phyloP scores from a whole-genome alignment of 2,329 filamentous ascomycete genomes.

The Xenosphaeropsis pyriputrescens region DNA sequence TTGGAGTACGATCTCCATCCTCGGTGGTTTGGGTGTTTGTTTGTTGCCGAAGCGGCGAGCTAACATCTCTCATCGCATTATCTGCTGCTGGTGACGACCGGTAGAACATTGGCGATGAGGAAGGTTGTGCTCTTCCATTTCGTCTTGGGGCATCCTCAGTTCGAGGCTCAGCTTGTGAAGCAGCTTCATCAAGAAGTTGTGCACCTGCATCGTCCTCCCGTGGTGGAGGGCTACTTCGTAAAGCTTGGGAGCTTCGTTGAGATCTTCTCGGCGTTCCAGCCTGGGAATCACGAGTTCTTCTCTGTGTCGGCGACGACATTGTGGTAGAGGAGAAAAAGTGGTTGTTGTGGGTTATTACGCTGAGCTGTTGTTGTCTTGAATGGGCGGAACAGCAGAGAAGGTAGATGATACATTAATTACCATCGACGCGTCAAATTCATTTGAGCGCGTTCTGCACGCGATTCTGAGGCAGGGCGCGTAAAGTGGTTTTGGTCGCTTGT shows the following conservation, averaged over 20 bases:
- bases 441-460: no score
- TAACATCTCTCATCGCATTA: constrained; percentile 29
- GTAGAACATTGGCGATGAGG: constrained; percentile 76
- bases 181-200: constrained; percentile 19
- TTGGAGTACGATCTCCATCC: constrained; percentile 56
- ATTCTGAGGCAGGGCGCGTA: no score
- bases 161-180: constrained; percentile 10
- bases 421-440: no score
- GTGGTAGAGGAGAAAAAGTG: not conserved
- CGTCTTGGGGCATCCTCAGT: constrained; percentile 27
- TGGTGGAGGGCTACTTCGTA: constrained; percentile 29
- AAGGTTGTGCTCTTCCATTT: constrained; percentile 36
- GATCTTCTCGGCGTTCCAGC: constrained; percentile 42
- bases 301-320: constrained; percentile 49
- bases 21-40: constrained; percentile 40
- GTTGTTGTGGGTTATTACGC: no score
- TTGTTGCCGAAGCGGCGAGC: constrained; percentile 44
- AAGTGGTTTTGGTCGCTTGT: no score
- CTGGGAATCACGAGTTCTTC: constrained; percentile 39
- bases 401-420: no score
- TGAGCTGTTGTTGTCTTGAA: no score
- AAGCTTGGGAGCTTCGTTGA: constrained; percentile 38
- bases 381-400: no score
- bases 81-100: constrained; percentile 44
- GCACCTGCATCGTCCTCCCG: constrained; percentile 16